Evolutionary conservation across 2,329 filamentous ascomycete species (phyloP).

Genomic region (Niveomyces coronatus): DNA sequence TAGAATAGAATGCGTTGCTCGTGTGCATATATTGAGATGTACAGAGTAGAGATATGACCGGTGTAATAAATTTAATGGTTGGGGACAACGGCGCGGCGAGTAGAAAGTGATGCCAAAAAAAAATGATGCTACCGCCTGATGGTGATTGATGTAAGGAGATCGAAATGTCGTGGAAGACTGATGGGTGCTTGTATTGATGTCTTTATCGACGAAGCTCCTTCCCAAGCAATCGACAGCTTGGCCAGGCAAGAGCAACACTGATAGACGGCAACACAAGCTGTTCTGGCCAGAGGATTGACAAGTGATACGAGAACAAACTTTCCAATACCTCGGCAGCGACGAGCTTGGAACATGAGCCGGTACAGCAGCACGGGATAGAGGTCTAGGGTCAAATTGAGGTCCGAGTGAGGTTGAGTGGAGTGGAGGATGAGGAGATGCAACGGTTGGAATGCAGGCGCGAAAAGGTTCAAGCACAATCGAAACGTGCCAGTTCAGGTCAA

Average conservation of each 20-base stretch:
- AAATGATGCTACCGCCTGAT: slow-evolving; percentile 4
- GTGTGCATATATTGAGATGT: slow-evolving; percentile 3
- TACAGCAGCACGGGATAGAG: not conserved
- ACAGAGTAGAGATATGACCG: not conserved
- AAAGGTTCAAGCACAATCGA: not conserved
- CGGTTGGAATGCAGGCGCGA: slow-evolving; percentile 8
- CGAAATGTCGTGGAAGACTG: not conserved
- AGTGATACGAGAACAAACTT: too few species aligned
- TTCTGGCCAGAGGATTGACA: too few species aligned
- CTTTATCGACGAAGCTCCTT: slow-evolving; percentile 2
- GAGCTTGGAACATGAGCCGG: too few species aligned
- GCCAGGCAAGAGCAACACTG: too few species aligned
- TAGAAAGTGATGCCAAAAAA: slow-evolving; percentile 4
- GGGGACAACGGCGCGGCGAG: not conserved
- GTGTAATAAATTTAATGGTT: not conserved
- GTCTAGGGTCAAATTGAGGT: not conserved
- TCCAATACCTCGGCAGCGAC: too few species aligned
- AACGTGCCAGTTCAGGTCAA: slow-evolving; percentile 5
- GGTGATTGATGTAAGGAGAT: not conserved
- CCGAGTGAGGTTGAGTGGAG: not conserved
- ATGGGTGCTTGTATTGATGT: not conserved
- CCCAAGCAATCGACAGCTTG: not conserved
- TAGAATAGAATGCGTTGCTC: not conserved
- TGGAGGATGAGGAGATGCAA: not conserved
- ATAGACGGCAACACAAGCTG: too few species aligned